A percentile compares a stretch with the other conserved stretches of the same genome.
phyloP scores from a whole-genome alignment of 805 yeast species.

The Starmerella stellata region DNA sequence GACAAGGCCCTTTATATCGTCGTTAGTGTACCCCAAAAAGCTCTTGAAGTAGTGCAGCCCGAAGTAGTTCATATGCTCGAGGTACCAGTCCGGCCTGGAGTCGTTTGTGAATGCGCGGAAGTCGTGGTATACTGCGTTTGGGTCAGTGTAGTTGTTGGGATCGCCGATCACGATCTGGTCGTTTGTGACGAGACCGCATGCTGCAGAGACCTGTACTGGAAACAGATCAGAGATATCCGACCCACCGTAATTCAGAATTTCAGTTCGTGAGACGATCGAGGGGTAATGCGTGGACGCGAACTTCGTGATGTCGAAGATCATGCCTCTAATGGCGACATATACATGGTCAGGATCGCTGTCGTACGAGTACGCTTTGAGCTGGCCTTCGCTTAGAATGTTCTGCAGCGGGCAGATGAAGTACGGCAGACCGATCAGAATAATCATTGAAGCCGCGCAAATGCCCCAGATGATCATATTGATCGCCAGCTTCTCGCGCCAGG shows the following conservation, averaged over 20 bases:
- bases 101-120: conserved; percentile 26
- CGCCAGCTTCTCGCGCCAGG: conserved; percentile 29
- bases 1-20: conserved; percentile 18
- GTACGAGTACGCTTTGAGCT: conserved; percentile 21
- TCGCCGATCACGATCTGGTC: conserved; percentile 20
- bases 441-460: conserved; percentile 21
- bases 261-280: conserved; percentile 21
- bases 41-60: conserved; percentile 23
- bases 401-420: conserved; percentile 27
- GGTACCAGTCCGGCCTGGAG: conserved; percentile 29
- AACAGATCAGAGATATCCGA: conserved; percentile 23
- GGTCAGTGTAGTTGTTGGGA: conserved; percentile 24
- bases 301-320: conserved; percentile 25
- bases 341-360: conserved; percentile 21
- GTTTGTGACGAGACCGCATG: conserved; percentile 23
- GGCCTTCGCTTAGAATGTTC: conserved; percentile 22
- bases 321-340: conserved; percentile 25
- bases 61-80: conserved; percentile 24
- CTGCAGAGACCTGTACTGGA: conserved; percentile 27
- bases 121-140: conserved; percentile 27
- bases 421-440: conserved; percentile 26
- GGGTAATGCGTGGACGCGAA: conserved; percentile 27
- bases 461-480: conserved; percentile 28
- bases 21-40: conserved; percentile 25
- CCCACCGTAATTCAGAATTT: conserved; percentile 26